Evolutionary conservation across 768 basidiomycete species (phyloP), one percentile per base, ranked within the genome.

Genomic region (Hericium alpestre): DNA sequence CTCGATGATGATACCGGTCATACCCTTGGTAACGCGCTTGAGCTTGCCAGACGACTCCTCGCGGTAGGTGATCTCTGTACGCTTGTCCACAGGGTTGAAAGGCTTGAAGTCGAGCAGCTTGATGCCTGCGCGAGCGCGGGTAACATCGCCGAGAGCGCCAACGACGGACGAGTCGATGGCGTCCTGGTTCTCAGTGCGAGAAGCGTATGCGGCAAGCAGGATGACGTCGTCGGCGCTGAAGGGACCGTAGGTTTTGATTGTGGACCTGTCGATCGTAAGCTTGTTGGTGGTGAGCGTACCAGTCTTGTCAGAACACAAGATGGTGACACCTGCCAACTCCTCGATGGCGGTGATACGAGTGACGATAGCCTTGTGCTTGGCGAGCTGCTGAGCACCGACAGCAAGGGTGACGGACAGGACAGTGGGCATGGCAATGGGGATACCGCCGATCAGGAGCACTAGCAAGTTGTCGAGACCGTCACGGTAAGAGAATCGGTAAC

Each of bases 281-380:
- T 97, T 98, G 84, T 98, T 97, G 78, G 95, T 98, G 63, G 95
- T 98, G 57, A 96, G 81, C 46, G 93, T 96, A 71, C 93, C 93
- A 23, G 93, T 96, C 83, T 98, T 98, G 79, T 98, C 95, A 52
- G 95, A 97, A 77, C 94, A 97, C 56, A 98, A 79, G 67, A 98
- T 97, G 64, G 95, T 98, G 66, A 98, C 94, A 72, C 94, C 95
- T 41, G 95, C 95, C 64, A 98, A 79, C 72, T 97, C 94, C 72
- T 98, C 95, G 58, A 98, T 98, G 63, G 95, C 95, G 20, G 95
- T 98, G 76, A 98, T 98, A 79, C 94, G 94, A 55, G 95, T 98
- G 72, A 98, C 95, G 64, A 96, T 97, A 63, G 95, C 95, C 81
- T 98, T 96, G 82, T 97, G 91, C 79, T 94, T 94, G 66, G 95